phyloP scores from a whole-genome alignment of 345 rosid genomes.

The Populus deltoides region DNA sequence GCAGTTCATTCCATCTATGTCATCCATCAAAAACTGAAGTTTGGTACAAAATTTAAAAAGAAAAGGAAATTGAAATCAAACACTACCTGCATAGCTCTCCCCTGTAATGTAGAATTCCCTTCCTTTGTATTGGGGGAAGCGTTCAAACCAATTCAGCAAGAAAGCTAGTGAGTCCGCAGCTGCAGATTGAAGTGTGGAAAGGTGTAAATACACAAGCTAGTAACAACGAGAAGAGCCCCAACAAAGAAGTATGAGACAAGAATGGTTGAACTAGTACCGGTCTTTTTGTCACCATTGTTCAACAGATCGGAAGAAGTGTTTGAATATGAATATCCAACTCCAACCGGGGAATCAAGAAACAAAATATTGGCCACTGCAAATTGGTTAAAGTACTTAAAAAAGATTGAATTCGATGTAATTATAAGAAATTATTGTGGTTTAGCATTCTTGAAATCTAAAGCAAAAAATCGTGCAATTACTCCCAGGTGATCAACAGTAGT shows the following conservation, averaged over 20 bases:
- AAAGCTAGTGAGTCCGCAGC: conserved; percentile 72
- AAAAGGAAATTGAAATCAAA: not conserved
- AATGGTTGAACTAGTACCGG: conserved; percentile 48
- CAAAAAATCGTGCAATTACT: not conserved
- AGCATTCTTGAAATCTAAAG: not conserved
- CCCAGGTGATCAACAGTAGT: not conserved
- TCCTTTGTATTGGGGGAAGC: conserved; percentile 81
- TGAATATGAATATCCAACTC: conserved; percentile 91
- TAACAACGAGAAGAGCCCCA: not conserved
- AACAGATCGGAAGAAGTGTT: conserved; percentile 64
- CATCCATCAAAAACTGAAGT: not conserved
- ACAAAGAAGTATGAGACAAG: conserved; percentile 6
- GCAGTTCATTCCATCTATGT: not conserved
- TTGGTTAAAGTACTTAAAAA: conserved; percentile 7
- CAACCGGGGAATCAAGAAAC: conserved; percentile 88
- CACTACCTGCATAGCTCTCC: conserved; percentile 87
- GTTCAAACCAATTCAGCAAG: conserved; percentile 82
- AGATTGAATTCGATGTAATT: not conserved
- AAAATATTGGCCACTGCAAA: conserved; percentile 78
- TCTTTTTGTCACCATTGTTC: conserved; percentile 42
- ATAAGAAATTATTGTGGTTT: not conserved
- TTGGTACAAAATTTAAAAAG: not conserved
- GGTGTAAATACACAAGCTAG: conserved; percentile 7
- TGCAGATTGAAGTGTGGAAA: conserved; percentile 31
- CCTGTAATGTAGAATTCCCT: conserved; percentile 84